phyloP scores from a whole-genome alignment of 495 filamentous ascomycete genomes.

The Neurospora sp. region DNA sequence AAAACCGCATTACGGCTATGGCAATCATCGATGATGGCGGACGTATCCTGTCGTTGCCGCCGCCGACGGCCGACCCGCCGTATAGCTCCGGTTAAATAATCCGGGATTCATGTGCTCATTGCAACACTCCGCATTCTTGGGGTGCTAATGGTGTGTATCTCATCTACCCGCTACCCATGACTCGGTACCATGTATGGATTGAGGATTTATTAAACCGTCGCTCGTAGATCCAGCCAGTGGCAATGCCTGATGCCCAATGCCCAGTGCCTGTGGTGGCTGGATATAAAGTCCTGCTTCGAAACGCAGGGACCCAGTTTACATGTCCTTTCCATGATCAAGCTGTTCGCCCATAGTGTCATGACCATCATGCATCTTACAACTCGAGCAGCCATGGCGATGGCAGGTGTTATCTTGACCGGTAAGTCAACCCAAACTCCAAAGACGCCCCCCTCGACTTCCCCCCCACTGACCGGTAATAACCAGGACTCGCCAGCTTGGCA shows the following conservation, averaged over 20 bases:
- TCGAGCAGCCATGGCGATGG: not conserved
- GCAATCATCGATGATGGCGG: too few species aligned
- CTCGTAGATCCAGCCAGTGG: not conserved
- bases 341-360: not conserved
- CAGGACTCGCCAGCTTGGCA: not conserved
- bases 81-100: not conserved
- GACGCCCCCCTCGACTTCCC: not conserved
- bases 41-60: not conserved
- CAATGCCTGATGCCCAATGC: not conserved
- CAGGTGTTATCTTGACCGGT: not conserved
- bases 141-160: not conserved
- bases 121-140: not conserved
- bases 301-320: not conserved
- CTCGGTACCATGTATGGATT: not conserved
- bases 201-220: not conserved
- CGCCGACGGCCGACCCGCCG: not conserved
- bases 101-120: not conserved
- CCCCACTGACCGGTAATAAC: not conserved
- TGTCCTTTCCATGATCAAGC: not conserved
- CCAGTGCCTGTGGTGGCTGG: not conserved
- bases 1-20: not conserved
- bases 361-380: not conserved
- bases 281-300: not conserved
- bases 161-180: not conserved
- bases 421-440: not conserved